Conservation (phyloP, 495 filamentous ascomycete species). For the Rusavskia elegans region DNA sequence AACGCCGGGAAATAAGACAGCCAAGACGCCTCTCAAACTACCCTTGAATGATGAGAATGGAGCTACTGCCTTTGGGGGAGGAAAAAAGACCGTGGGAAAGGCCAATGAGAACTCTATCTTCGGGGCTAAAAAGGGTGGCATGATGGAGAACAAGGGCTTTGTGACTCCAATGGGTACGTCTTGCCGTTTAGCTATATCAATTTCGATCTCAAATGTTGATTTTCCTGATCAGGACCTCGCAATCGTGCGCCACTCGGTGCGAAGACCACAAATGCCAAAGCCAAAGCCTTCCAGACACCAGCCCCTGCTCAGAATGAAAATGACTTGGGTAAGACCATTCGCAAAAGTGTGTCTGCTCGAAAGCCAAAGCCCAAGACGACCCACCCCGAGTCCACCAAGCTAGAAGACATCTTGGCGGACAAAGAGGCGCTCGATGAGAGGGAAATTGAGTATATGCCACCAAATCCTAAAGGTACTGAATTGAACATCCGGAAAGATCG, state of each 20-base stretch:
- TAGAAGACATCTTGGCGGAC: constrained; percentile 12
- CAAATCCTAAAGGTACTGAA: constrained; percentile 35
- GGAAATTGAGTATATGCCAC: constrained; percentile 65
- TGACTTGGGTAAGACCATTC: constrained; percentile 31
- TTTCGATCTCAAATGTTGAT: constrained; percentile 10
- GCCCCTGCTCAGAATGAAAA: constrained; percentile 28
- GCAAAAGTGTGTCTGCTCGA: constrained; percentile 34
- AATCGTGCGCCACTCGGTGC: constrained; percentile 70
- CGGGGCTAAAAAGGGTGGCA: constrained; percentile 40
- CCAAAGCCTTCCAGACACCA: constrained; percentile 51
- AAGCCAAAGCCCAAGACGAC: constrained; percentile 15
- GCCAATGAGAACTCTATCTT: constrained; percentile 49
- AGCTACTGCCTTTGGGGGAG: constrained; percentile 36
- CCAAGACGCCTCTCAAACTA: constrained; percentile 74
- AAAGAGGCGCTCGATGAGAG: constrained; percentile 8
- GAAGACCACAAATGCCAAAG: constrained; percentile 94
- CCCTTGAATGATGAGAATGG: constrained; percentile 81
- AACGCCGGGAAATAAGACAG: constrained; percentile 58
- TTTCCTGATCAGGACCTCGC: constrained; percentile 34
- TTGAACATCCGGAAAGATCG: not conserved
- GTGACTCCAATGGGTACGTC: constrained; percentile 68
- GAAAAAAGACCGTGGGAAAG: constrained; percentile 48
- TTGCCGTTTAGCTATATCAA: constrained; percentile 5
- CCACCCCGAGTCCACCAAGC: constrained; percentile 13
- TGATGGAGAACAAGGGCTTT: constrained; percentile 44